Base-by-base conservation (phyloP, 345 rosid genomes). In the Trapa bicornis region DNA sequence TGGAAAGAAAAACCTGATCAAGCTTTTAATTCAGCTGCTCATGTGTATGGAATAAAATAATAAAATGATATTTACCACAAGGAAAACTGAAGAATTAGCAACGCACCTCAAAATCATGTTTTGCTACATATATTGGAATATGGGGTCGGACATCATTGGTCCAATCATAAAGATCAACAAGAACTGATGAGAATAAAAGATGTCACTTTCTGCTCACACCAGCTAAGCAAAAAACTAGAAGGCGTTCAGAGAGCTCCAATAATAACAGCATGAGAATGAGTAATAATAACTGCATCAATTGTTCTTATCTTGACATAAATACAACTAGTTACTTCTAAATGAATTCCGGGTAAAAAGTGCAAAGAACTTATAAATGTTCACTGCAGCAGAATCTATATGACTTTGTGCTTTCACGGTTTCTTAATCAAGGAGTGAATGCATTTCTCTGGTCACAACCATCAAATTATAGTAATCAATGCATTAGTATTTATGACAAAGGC, bases 241-340 rank as follows among this genome's bases (percentile, higher is more conserved):
- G 80, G 80, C 70, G 73, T 78, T 79, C 71, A 76, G 88, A 89
- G 92, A 93, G 97, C 96, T 93, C 98, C 96, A 80, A 89, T 86
- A 72, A 97, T 96, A 81, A 89, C 90, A 78, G 98, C 98, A 84
- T 88, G 97, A 77, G 97, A 89, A 86, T 93, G 98, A 78, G 98
- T 93, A 71, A 93, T 88, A 78, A 89, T 68, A 85, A 89, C 98
- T 65, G 94, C 97, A 83, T 86, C 98, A 81, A 92, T 82, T 80
- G 96, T 86, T 88, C 98, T 88, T 89, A 86, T 80, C 98, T 96
- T 88, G 92, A 75, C 83, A 86, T 80, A 78, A 85, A 75, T 72
- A 58, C 85, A 86, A 74, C 81, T 70, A 74, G 83, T 82, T 78
- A 79, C 78, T 71, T 71, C 41, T 47, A 47, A 53, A 71, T 70